phyloP scores from a whole-genome alignment of 306 rosid genomes.

The Dalbergia cultrata region DNA sequence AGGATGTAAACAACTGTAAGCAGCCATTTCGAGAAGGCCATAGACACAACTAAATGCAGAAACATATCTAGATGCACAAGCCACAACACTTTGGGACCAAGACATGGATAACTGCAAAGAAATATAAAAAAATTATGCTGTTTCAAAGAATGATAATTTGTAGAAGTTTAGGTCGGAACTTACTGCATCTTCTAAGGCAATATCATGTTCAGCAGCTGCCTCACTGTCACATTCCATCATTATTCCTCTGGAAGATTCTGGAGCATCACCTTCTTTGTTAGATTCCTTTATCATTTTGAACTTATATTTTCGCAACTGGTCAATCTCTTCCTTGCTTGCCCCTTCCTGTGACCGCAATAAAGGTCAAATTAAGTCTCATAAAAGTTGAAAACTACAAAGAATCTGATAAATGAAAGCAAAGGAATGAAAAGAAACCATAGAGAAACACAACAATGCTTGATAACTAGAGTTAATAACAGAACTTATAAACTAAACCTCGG shows the following conservation, averaged over 20 bases:
- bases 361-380: conserved; percentile 39
- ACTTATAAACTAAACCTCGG: background rate
- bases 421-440: conserved; percentile 4
- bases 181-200: conserved; percentile 78
- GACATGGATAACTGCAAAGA: background rate
- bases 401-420: conserved; percentile 21
- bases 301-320: conserved; percentile 76
- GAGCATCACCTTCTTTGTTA: conserved; percentile 59
- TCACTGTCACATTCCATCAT: conserved; percentile 63
- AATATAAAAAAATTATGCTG: too few species aligned
- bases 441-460: background rate
- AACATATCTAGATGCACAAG: conserved; percentile 8
- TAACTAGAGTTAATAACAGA: background rate
- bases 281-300: conserved; percentile 56
- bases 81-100: conserved; percentile 14
- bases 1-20: conserved; percentile 6
- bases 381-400: background rate
- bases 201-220: conserved; percentile 57
- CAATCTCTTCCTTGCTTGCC: conserved; percentile 87
- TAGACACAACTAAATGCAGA: background rate
- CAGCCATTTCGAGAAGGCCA: background rate
- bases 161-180: conserved; percentile 49
- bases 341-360: conserved; percentile 74
- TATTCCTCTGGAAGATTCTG: conserved; percentile 71
- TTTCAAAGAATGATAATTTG: conserved; percentile 4